Conservation (phyloP, 495 filamentous ascomycete species). For the Neurospora tetrasperma region DNA sequence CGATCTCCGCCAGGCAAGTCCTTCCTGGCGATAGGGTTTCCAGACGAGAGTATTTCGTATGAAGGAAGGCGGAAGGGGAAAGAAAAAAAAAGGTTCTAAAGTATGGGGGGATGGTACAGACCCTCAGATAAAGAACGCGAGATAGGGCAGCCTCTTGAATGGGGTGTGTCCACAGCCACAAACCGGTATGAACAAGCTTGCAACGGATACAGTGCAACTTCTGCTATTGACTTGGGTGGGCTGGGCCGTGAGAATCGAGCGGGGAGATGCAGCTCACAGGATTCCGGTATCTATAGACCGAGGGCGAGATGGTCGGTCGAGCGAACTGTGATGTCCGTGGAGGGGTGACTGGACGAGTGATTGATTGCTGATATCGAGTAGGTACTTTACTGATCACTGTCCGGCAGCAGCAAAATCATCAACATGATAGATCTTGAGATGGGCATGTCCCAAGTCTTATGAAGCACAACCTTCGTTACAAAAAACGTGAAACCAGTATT, state of each 20-base stretch:
- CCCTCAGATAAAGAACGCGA: not conserved
- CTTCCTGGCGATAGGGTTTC: not conserved
- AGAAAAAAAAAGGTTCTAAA: not conserved
- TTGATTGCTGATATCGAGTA: not conserved
- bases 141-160: not conserved
- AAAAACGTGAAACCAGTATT: not conserved
- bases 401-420: not conserved
- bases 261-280: not conserved
- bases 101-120: not conserved
- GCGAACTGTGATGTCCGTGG: not conserved
- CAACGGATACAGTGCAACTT: not conserved
- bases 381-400: not conserved
- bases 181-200: not conserved
- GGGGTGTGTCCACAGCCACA: not conserved
- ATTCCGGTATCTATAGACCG: not conserved
- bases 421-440: not conserved
- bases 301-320: not conserved
- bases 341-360: not conserved
- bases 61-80: not conserved
- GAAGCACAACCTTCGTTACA: not conserved
- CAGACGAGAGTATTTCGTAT: not conserved
- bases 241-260: not conserved
- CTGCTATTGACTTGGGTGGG: not conserved
- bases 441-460: not conserved
- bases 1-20: not conserved